phyloP scores from a whole-genome alignment of 148 eudicot species.

The Rhododendron griersonianum region DNA sequence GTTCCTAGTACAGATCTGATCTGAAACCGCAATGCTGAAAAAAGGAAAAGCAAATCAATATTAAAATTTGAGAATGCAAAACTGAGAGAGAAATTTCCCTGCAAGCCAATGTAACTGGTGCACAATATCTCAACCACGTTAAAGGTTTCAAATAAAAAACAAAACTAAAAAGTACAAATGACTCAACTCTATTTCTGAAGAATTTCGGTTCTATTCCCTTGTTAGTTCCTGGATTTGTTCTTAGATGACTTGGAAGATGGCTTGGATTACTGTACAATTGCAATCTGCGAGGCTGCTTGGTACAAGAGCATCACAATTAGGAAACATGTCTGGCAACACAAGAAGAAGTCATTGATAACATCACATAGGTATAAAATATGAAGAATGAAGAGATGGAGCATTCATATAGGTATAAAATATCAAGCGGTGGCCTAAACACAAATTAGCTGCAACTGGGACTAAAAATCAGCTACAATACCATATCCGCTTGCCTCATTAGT shows the following conservation, averaged over 20 bases:
- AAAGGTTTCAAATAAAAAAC: too few species aligned
- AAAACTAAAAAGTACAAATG: too few species aligned
- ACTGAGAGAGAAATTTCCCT: neutral
- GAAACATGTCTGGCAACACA: too few species aligned
- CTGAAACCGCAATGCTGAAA: too few species aligned
- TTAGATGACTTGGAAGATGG: neutral
- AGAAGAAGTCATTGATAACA: neutral
- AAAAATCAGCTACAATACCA: neutral
- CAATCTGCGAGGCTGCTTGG: neutral
- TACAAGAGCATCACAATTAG: neutral
- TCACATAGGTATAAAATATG: too few species aligned
- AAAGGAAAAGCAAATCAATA: too few species aligned
- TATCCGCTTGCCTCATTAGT: too few species aligned
- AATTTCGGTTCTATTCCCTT: too few species aligned
- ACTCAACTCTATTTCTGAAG: too few species aligned
- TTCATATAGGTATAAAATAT: neutral
- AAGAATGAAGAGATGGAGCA: neutral
- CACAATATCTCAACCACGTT: neutral
- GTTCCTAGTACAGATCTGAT: too few species aligned
- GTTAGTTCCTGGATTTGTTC: neutral
- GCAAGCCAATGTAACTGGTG: too few species aligned
- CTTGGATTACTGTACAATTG: neutral
- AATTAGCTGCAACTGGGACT: neutral
- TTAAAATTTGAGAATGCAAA: neutral
- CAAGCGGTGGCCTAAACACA: neutral